These are phyloP conservation scores for Barnettozyma sp. DNA, from an alignment of 805 yeast genomes.

Conservation along the genomic window DNA sequence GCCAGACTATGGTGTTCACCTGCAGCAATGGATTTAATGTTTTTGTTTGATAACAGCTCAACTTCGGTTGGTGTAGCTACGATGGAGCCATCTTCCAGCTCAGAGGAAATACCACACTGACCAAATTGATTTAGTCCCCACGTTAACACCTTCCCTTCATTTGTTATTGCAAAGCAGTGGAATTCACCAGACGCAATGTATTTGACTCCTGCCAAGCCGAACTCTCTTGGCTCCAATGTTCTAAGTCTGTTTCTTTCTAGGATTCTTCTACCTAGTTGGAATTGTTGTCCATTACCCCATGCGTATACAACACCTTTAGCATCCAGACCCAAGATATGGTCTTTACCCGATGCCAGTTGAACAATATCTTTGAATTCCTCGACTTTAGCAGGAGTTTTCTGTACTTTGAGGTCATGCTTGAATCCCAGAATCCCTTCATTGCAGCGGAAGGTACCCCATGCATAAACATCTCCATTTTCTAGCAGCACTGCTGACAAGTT, in stretches of 20 bases:
- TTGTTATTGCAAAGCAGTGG: slow-evolving; percentile 88
- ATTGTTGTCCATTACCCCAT: slow-evolving; percentile 97
- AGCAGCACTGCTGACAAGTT: slow-evolving; percentile 77
- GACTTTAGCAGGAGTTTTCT: slow-evolving; percentile 60
- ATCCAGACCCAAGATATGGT: slow-evolving; percentile 81
- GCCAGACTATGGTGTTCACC: slow-evolving; percentile 95
- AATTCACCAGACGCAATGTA: slow-evolving; percentile 90
- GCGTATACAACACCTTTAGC: slow-evolving; percentile 82
- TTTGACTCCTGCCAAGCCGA: slow-evolving; percentile 73
- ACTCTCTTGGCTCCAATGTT: slow-evolving; percentile 72
- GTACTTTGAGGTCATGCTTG: slow-evolving; percentile 54
- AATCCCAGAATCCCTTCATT: slow-evolving; percentile 90
- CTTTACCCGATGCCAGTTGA: slow-evolving; percentile 88
- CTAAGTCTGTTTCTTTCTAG: slow-evolving; percentile 69
- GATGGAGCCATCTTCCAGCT: slow-evolving; percentile 79
- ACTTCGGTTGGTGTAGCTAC: slow-evolving; percentile 73
- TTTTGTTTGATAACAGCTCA: slow-evolving; percentile 50
- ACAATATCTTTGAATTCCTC: slow-evolving; percentile 58
- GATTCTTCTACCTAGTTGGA: slow-evolving; percentile 83
- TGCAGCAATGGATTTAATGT: slow-evolving; percentile 60
- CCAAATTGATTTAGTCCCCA: slow-evolving; percentile 99
- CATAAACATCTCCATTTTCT: slow-evolving; percentile 81
- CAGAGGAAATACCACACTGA: slow-evolving; percentile 81
- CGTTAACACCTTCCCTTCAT: slow-evolving; percentile 60
- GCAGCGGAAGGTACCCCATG: slow-evolving; percentile 97